Conservation (phyloP, 345 rosid genomes). For the Brassica juncea region DNA sequence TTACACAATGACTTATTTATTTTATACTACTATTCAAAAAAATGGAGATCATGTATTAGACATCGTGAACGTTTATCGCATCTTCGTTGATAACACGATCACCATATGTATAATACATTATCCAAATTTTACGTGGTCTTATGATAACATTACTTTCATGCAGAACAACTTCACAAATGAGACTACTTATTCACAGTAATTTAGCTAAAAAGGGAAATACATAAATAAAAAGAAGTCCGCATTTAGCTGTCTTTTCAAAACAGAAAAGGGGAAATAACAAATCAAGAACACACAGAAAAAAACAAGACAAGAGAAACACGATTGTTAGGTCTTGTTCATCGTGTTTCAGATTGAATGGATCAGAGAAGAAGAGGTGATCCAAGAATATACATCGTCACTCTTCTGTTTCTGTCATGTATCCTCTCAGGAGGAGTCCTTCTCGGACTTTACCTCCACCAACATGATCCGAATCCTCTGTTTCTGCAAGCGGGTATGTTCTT, state of each 20-base stretch:
- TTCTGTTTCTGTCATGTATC: constrained; percentile 52
- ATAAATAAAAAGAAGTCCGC: constrained; percentile 19
- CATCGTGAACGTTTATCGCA: constrained; percentile 30
- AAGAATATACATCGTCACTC: constrained; percentile 45
- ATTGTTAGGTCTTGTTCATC: background rate
- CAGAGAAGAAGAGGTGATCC: constrained; percentile 50
- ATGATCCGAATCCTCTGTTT: constrained; percentile 44
- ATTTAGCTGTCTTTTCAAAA: constrained; percentile 20
- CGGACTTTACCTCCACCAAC: constrained; percentile 48
- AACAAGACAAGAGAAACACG: background rate
- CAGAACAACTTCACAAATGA: too few relatives aligned
- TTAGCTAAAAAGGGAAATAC: background rate
- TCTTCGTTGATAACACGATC: constrained; percentile 39
- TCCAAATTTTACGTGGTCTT: background rate
- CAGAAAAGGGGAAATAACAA: background rate
- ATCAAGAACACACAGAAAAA: constrained; percentile 4
- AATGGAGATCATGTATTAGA: constrained; percentile 34
- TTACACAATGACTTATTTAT: background rate
- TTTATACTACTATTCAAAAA: constrained; percentile 11
- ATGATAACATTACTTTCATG: background rate
- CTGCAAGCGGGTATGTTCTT: constrained; percentile 53
- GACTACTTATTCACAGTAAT: constrained; percentile 12
- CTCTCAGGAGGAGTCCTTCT: constrained; percentile 58
- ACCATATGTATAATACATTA: background rate
- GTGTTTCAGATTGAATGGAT: constrained; percentile 38